Percentiles rank a stretch among this genome's conserved stretches.
Conservation (phyloP, 345 rosid species). For the Carallia pectinifolia region DNA sequence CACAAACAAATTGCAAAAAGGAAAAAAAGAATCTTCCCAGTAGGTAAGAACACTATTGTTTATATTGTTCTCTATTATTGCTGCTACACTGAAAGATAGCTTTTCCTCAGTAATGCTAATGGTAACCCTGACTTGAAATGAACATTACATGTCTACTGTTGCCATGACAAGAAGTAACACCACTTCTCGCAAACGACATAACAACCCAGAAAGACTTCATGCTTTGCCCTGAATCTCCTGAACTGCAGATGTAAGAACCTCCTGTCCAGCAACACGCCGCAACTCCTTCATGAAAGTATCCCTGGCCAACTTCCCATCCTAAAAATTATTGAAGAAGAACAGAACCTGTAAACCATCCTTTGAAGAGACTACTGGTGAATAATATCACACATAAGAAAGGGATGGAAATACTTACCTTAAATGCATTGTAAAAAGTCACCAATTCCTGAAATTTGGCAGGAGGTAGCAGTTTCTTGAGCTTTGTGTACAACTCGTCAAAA, state of each 20-base stretch:
- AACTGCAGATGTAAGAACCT: not conserved
- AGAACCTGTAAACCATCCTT: not conserved
- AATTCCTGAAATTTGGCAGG: conserved; percentile 34
- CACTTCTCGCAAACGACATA: not conserved
- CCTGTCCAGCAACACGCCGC: not conserved
- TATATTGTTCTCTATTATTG: not conserved
- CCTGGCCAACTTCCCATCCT: not conserved
- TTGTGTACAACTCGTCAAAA: conserved; percentile 29
- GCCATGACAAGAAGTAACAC: not conserved
- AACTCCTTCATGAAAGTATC: not conserved
- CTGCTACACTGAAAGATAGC: not conserved
- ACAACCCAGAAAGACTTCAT: not conserved
- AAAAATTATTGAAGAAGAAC: not conserved
- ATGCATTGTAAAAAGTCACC: conserved; percentile 21
- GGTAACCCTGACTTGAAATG: not conserved
- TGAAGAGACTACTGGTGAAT: too few relatives aligned
- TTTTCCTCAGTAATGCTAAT: not conserved
- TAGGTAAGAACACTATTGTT: not conserved
- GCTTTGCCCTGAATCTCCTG: not conserved
- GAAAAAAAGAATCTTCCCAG: not conserved
- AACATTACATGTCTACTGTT: not conserved
- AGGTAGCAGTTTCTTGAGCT: conserved; percentile 37
- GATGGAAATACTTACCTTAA: conserved; percentile 26
- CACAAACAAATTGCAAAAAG: not conserved
- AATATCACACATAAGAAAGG: too few relatives aligned